Conservation (phyloP, 1,284 basidiomycete species). For the Ustilago sp. region DNA sequence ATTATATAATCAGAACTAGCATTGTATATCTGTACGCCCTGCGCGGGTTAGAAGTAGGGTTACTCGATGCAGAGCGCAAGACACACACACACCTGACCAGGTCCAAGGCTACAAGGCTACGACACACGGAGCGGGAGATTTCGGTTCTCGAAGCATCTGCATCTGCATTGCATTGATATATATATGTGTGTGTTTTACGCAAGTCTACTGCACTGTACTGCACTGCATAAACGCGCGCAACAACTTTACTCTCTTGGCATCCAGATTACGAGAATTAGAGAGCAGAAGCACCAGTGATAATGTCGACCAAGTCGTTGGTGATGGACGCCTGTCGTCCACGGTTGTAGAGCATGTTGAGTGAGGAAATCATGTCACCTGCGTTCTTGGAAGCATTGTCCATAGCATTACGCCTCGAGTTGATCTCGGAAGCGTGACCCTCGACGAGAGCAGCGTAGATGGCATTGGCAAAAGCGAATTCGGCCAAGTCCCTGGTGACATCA, state of each 20-base stretch:
- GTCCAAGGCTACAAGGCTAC: too few species aligned
- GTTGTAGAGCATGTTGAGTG: constrained; percentile 76
- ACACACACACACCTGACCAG: too few species aligned
- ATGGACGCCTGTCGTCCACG: constrained; percentile 99
- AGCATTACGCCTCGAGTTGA: constrained; percentile 84
- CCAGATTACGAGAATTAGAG: constrained; percentile 34
- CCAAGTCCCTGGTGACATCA: constrained; percentile 90
- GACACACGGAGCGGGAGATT: neutral
- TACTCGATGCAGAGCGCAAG: too few species aligned
- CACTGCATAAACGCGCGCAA: neutral
- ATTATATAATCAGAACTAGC: too few species aligned
- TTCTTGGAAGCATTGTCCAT: constrained; percentile 99
- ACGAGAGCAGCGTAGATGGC: constrained; percentile 94
- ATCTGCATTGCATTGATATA: constrained; percentile 13
- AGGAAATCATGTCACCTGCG: constrained; percentile 74
- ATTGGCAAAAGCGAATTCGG: constrained; percentile 96
- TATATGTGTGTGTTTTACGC: neutral
- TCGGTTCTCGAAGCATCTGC: neutral
- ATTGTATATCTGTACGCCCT: neutral
- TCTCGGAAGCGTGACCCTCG: constrained; percentile 96
- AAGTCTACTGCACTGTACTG: neutral
- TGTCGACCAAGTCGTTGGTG: constrained; percentile 93
- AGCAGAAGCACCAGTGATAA: constrained; percentile 83
- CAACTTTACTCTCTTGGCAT: neutral
- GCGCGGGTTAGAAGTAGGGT: neutral